These are phyloP conservation scores for Lyophyllum atratum DNA, from an alignment of 768 basidiomycete species.

Conservation along the genomic window DNA sequence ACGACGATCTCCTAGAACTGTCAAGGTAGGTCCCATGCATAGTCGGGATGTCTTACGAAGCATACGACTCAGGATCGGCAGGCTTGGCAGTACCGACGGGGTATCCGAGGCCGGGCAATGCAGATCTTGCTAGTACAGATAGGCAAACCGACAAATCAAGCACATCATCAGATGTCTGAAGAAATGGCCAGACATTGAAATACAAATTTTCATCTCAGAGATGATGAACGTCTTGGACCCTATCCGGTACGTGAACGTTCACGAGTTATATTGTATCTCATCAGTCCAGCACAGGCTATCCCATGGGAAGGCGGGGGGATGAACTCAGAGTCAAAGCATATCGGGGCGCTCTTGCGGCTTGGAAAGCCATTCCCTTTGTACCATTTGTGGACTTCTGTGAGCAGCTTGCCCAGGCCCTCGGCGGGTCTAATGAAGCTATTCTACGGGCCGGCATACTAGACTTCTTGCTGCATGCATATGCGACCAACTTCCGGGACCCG, in stretches of 20 bases:
- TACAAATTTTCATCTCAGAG: constrained; percentile 8
- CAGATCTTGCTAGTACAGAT: constrained; percentile 14
- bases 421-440: not conserved
- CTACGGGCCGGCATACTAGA: constrained; percentile 2
- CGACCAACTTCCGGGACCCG: constrained; percentile 6
- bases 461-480: constrained; percentile 12
- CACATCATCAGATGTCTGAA: constrained; percentile 2
- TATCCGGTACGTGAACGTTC: constrained; percentile 1
- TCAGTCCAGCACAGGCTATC: not conserved
- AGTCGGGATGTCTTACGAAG: not conserved
- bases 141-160: constrained; percentile 2
- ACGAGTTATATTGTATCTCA: not conserved
- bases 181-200: constrained; percentile 12
- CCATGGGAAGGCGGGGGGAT: not conserved
- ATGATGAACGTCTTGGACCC: constrained; percentile 5
- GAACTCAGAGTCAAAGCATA: constrained; percentile 7
- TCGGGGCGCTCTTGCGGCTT: not conserved
- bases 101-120: constrained; percentile 1
- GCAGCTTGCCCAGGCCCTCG: not conserved
- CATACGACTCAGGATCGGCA: not conserved
- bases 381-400: constrained; percentile 8
- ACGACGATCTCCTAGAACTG: constrained; percentile 29
- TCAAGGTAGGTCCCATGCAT: constrained; percentile 17
- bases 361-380: constrained; percentile 10
- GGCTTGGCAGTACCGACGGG: constrained; percentile 2